Evolutionary conservation across 495 filamentous ascomycete species (phyloP), one percentile per base, ranked within the genome.

Genomic region (Collariella sp.): DNA sequence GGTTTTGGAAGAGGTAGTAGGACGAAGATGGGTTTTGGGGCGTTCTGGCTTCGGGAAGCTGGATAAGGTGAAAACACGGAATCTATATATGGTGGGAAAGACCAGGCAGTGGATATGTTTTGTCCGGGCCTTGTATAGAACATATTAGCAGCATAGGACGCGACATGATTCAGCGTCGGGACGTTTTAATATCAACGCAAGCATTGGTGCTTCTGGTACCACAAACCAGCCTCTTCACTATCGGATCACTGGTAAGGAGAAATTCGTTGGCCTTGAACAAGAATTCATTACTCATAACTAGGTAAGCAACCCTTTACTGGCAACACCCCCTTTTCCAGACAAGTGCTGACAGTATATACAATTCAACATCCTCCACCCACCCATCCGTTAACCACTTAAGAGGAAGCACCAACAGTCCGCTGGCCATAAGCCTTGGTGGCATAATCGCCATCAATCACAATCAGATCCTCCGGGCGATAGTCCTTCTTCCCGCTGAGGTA

Each of bases 391-490:
- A 0, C 11, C 3, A 13, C 52, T 9, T 26, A 29, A 34, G 6
- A 33, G 36, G 48, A 42, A 1, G 10, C 40, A 16, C n/a, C n/a
- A n/a, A n/a, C n/a, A n/a, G n/a, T n/a, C 54, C 90, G 77, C 81
- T 93, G 81, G 52, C 91, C 91, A 70, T 96, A 97, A 7, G 91
- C 83, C 83, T 87, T 95, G 61, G 93, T 96, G 56, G 88, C 93
- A 65, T 96, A 98, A 67, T 96, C 88, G 64, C 93, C 93, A 58
- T 80, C 76, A 73, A 87, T 76, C 59, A 97, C 89, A 65, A 98
- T 98, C 72, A 98, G 72, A 67, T 98, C 93, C 79, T 96, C 75
- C 56, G 80, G 83, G 56, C 79, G 80, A 79, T 98, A 98, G 73
- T 97, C 90, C 61, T 86, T 70, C 62, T 79, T 81, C 55, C 91